Evolutionary conservation across 192 early-diverging fungal species (phyloP), one percentile per base, ranked within the genome.

Genomic region (Podila epigama): DNA sequence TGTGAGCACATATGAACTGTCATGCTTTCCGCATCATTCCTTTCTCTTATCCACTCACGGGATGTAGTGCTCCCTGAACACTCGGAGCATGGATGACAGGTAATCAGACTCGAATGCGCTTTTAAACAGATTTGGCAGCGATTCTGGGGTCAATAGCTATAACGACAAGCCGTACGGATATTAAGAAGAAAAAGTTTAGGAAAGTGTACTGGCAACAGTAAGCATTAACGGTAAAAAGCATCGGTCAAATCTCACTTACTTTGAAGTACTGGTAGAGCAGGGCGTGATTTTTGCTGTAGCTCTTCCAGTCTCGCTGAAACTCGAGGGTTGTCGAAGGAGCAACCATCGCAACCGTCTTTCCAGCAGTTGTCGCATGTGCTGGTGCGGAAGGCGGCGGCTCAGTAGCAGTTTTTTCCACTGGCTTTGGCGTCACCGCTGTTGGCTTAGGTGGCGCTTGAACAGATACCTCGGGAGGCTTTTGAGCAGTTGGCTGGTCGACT

Each of bases 281-380:
- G 12, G 75, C 70, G 22, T 68, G 64, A 10, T 87, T 84, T 55
- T 60, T 53, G 57, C 82, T 85, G 28, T 87, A 81, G 52, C 80
- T 82, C 61, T 88, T 89, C 91, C 91, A 93, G 54, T 91, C 88
- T 8, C 89, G 75, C 57, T 92, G 88, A 66, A 93, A 92, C 52
- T 93, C 92, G 65, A 79, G 83, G 53, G 87, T 87, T 13, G 86
- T 90, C n/a, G 53, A 79, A 12, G 90, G 89, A 27, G 63, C 40
- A 5, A 63, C 58, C 44, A 84, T 58, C 1, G 69, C 41, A 2
- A 53, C 29, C 6, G 11, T 52, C 16, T 10, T n/a, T 4, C 12
- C 16, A 15, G 25, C 29, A 9, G 2, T 27, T 36, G 37, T 55
- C 13, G 37, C n/a, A 31, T 56, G 31, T 4, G 51, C 8, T 13